Percentiles rank a stretch among this genome's conserved stretches.
phyloP scores from a whole-genome alignment of 805 yeast genomes.

The Candida vaughaniae region DNA sequence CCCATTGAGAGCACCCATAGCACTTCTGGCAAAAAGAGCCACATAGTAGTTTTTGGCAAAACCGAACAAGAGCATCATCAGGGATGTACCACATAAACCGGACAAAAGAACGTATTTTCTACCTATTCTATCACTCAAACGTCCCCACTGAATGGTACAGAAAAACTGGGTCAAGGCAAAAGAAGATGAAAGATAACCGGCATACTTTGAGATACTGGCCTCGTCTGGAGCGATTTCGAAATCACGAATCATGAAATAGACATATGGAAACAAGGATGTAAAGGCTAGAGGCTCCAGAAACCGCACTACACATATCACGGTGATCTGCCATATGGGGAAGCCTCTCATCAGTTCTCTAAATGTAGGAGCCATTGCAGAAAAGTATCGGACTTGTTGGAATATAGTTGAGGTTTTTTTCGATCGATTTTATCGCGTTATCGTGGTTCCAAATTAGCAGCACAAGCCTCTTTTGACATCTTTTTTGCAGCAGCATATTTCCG shows the following conservation, averaged over 20 bases:
- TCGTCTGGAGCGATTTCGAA: conserved; percentile 50
- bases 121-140: conserved; percentile 52
- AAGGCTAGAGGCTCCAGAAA: conserved; percentile 64
- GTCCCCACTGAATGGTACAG: conserved; percentile 62
- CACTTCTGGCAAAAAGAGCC: conserved; percentile 53
- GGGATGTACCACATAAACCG: conserved; percentile 54
- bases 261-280: conserved; percentile 63
- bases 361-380: too few relatives aligned
- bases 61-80: conserved; percentile 51
- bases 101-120: conserved; percentile 52
- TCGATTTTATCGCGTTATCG: too few relatives aligned
- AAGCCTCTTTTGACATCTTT: too few relatives aligned
- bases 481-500: too few relatives aligned
- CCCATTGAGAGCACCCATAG: conserved; percentile 61
- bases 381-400: too few relatives aligned
- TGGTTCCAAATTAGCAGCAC: conserved; percentile 24
- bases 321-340: conserved; percentile 54
- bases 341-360: conserved; percentile 53
- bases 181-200: conserved; percentile 61
- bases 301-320: conserved; percentile 41
- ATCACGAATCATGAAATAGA: conserved; percentile 61
- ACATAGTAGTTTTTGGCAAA: conserved; percentile 50
- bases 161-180: conserved; percentile 62
- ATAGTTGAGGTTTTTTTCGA: not conserved
- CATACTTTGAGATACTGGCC: conserved; percentile 55